These are phyloP conservation scores for Claviceps quebecensis DNA, from an alignment of 2,329 filamentous ascomycete species.

Conservation along the genomic window DNA sequence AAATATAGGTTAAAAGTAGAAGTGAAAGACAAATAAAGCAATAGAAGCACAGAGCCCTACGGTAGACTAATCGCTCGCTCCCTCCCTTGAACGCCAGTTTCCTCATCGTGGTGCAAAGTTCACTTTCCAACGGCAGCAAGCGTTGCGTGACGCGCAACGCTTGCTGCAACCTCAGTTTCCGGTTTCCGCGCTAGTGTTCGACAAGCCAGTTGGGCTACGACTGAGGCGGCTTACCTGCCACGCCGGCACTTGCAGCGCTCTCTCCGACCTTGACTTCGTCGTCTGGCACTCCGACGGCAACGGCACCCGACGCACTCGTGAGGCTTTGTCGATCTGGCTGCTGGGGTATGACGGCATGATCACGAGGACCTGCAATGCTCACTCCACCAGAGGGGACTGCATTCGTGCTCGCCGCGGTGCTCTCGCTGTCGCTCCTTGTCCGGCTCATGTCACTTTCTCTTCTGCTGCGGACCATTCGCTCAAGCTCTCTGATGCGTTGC, in stretches of 20 bases:
- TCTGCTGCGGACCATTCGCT: slow-evolving; percentile 37
- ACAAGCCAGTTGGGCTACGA: neutral
- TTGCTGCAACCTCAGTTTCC: neutral
- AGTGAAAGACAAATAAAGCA: neutral
- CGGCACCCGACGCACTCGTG: slow-evolving; percentile 29
- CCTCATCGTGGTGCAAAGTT: neutral
- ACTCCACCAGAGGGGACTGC: slow-evolving; percentile 23
- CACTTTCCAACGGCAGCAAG: neutral
- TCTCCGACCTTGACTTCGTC: slow-evolving; percentile 48
- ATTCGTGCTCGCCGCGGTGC: slow-evolving; percentile 36
- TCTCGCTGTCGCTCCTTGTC: slow-evolving; percentile 37
- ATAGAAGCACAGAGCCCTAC: neutral
- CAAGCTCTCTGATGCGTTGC: slow-evolving; percentile 46
- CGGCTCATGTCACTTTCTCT: slow-evolving; percentile 32
- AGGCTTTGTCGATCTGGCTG: slow-evolving; percentile 28
- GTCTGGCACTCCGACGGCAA: slow-evolving; percentile 41
- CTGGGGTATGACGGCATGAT: slow-evolving; percentile 15
- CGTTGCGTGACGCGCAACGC: no score
- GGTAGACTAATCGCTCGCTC: neutral
- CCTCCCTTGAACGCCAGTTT: slow-evolving; percentile 1
- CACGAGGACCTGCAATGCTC: slow-evolving; percentile 32
- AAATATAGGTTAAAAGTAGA: neutral
- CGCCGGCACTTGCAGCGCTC: slow-evolving; percentile 39
- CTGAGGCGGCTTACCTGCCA: slow-evolving; percentile 6
- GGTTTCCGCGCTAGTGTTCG: neutral